These are phyloP conservation scores for Hordeum vulgare DNA, from an alignment of 176 grass and related monocot genomes.

Conservation along the genomic window DNA sequence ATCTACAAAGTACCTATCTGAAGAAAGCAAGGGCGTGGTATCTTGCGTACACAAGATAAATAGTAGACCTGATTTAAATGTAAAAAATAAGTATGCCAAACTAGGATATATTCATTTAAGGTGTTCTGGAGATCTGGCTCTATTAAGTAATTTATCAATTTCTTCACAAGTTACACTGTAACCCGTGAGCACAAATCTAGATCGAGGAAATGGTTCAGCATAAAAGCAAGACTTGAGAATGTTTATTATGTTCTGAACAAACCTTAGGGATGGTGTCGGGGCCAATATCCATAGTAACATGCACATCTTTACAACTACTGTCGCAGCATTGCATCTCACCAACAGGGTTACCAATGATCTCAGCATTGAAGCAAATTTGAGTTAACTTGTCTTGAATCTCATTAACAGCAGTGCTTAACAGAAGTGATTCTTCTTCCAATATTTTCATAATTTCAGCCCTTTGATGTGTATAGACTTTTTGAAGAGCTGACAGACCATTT, in stretches of 20 bases:
- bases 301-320: slow-evolving; percentile 73
- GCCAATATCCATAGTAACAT: slow-evolving; percentile 50
- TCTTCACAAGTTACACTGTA: neutral
- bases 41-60: neutral
- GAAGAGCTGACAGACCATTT: slow-evolving; percentile 45
- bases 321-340: slow-evolving; percentile 41
- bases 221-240: slow-evolving; percentile 12
- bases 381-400: slow-evolving; percentile 58
- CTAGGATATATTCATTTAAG: neutral
- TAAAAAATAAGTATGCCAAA: neutral
- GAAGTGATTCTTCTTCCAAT: slow-evolving; percentile 72
- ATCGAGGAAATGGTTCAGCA: neutral
- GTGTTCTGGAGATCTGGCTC: neutral
- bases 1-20: neutral
- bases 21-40: neutral
- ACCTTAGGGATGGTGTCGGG: slow-evolving; percentile 41
- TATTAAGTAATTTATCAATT: slow-evolving; percentile 4
- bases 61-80: neutral
- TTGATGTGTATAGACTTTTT: slow-evolving; percentile 33
- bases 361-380: slow-evolving; percentile 30
- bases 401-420: slow-evolving; percentile 34
- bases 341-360: slow-evolving; percentile 20
- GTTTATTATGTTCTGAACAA: slow-evolving; percentile 6
- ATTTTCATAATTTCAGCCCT: slow-evolving; percentile 63
- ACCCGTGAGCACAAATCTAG: neutral